Conservation (phyloP, 2,329 filamentous ascomycete species). For the Teratosphaeria zuluensis region DNA sequence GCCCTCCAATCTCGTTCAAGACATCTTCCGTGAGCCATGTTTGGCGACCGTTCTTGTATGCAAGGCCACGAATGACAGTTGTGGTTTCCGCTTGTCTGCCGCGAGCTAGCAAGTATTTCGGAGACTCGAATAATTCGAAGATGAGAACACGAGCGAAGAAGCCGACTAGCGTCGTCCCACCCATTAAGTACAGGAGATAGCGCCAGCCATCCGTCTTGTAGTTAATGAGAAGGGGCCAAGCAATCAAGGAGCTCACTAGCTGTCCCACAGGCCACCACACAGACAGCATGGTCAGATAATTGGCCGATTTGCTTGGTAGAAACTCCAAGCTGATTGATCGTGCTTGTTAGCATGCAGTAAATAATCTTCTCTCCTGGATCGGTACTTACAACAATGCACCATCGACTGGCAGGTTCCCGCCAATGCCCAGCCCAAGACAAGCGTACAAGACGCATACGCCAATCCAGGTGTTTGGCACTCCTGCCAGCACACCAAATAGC, state of each 20-base stretch:
- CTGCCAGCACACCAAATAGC: constrained; percentile 62
- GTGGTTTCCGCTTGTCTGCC: constrained; percentile 71
- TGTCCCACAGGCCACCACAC: constrained; percentile 84
- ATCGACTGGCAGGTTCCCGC: constrained; percentile 68
- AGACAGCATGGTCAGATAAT: constrained; percentile 71
- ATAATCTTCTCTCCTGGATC: too few relatives aligned
- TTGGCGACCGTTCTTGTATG: constrained; percentile 48
- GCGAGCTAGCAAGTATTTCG: constrained; percentile 70
- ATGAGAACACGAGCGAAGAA: constrained; percentile 69
- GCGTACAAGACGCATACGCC: constrained; percentile 31
- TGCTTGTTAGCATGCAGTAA: not conserved
- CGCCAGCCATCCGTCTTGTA: constrained; percentile 58
- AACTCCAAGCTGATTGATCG: constrained; percentile 51
- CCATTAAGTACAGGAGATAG: constrained; percentile 61
- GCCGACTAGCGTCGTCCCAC: constrained; percentile 64
- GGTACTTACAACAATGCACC: constrained; percentile 61
- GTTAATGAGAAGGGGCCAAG: constrained; percentile 17
- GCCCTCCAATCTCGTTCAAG: constrained; percentile 45
- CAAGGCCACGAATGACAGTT: constrained; percentile 68
- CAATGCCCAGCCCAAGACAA: constrained; percentile 33
- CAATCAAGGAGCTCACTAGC: constrained; percentile 53
- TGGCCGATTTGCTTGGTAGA: constrained; percentile 54
- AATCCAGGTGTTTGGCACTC: constrained; percentile 52
- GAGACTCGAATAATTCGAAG: constrained; percentile 76
- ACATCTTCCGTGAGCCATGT: constrained; percentile 70